Base-by-base conservation (phyloP, 2,329 filamentous ascomycete species). In the Claviceps sp. region DNA sequence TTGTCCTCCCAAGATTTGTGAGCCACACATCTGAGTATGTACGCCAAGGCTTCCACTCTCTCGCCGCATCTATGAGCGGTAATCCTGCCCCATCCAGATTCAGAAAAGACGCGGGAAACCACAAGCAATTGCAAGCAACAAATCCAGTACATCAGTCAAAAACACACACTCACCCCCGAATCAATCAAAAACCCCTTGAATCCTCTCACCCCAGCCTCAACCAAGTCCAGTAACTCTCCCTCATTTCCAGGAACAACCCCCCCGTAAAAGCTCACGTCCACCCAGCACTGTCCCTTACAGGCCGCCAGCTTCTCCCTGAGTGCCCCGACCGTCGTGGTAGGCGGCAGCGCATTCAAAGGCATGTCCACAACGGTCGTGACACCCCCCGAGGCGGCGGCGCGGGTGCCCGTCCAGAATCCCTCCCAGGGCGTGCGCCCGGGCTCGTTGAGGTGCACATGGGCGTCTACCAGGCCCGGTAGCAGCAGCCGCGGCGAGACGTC, bases 121-220 rank as follows among this genome's bases (percentile, higher is more conserved):
- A 34, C 29, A 34, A 34, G 29, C 9, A 34, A 34, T 11, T 3
- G 29, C 29, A 34, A 34, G 29, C 9, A 34, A 34, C 3, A 34
- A 4, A 11, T 1, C 9, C 29, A 34, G 9, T 9, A 34, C 9
- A 34, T 11, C 11, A 4, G 29, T 34, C 29, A 34, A 34, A 34
- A 4, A 20, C n/a, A 37, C 16, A 20, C 3, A 57, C 85, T 70
- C 77, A 93, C 91, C 62, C 93, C 93, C 61, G 88, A 95, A 66
- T 97, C 89, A 64, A 97, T 97, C 60, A 98, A 70, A 67, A 98
- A 98, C 1, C 91, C 91, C 70, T 98, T 98, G 77, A 98, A 97
- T 13, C 93, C 93, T 57, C 90, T 78, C 11, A 97, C 91, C 50
- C 93, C 93, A 42, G 82, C 85, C 52, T 87, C 78, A 1, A 97